These are phyloP conservation scores for Schizonepeta tenuifolia DNA, from an alignment of 257 asterid species.

Conservation along the genomic window DNA sequence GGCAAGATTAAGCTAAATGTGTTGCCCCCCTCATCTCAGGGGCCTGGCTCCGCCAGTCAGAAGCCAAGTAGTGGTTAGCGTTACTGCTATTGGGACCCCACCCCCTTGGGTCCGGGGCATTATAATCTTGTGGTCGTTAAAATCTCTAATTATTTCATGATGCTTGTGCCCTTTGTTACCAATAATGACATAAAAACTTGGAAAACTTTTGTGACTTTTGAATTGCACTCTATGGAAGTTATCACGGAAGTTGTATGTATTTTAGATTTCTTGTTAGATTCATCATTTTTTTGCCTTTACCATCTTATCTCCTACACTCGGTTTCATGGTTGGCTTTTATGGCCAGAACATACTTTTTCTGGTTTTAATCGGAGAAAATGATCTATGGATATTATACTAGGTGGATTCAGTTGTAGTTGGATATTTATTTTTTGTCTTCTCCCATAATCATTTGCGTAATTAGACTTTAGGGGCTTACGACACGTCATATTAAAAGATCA, in stretches of 20 bases:
- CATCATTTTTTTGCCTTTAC: too few relatives aligned
- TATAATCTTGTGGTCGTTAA: background rate
- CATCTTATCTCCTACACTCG: background rate
- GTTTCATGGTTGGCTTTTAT: background rate
- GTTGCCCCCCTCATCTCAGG: too few relatives aligned
- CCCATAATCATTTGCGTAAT: background rate
- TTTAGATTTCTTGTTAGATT: background rate
- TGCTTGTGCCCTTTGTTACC: background rate
- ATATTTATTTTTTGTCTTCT: background rate
- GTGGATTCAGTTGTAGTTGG: background rate
- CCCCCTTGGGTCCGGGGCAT: background rate
- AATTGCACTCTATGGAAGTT: background rate
- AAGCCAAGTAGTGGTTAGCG: too few relatives aligned
- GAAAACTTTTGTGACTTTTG: background rate
- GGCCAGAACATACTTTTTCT: background rate
- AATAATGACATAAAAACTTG: slow-evolving; percentile 8
- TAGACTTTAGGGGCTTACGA: background rate
- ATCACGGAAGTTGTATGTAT: background rate
- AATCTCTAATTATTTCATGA: background rate
- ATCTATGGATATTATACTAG: background rate
- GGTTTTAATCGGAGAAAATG: background rate
- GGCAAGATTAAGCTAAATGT: too few relatives aligned
- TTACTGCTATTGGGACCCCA: too few relatives aligned
- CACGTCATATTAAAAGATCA: background rate
- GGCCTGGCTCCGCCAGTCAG: too few relatives aligned